A percentile compares a stretch with the other conserved stretches of the same genome.
Evolutionary conservation across 148 eudicot genomes (phyloP).

Genomic region (Camellia lanceoleosa): DNA sequence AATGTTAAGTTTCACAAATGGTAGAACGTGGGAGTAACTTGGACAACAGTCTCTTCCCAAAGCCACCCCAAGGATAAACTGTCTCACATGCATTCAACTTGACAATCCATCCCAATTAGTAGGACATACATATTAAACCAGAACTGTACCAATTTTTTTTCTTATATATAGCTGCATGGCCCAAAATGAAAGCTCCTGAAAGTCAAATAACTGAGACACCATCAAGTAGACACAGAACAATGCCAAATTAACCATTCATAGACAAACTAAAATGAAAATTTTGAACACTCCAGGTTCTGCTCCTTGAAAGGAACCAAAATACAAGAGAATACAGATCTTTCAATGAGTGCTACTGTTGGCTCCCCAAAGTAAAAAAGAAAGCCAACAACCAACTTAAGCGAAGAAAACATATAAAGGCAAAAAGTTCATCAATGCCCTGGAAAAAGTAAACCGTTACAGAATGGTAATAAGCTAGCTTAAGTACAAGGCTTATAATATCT

Average conservation of each 20-base stretch:
- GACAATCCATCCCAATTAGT: background rate
- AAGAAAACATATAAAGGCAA: background rate
- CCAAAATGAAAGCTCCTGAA: background rate
- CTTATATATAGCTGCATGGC: background rate
- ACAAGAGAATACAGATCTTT: background rate
- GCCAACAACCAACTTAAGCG: background rate
- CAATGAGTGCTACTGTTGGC: background rate
- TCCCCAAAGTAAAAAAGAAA: conserved; percentile 1
- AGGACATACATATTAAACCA: background rate
- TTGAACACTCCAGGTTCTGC: background rate
- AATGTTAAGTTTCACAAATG: background rate
- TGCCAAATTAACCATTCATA: conserved; percentile 4
- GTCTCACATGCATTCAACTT: background rate
- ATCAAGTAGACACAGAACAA: background rate
- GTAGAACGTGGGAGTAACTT: background rate
- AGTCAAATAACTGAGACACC: conserved; percentile 3
- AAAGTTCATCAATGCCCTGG: background rate
- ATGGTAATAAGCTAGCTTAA: background rate
- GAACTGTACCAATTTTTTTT: background rate
- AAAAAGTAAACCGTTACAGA: background rate
- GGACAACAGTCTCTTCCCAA: background rate
- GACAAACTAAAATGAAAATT: background rate
- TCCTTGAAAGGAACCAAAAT: background rate
- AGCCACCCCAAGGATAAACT: background rate
- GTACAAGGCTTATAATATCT: background rate